phyloP scores from a whole-genome alignment of 805 yeast species.

The Scheffersomyces stipitis region DNA sequence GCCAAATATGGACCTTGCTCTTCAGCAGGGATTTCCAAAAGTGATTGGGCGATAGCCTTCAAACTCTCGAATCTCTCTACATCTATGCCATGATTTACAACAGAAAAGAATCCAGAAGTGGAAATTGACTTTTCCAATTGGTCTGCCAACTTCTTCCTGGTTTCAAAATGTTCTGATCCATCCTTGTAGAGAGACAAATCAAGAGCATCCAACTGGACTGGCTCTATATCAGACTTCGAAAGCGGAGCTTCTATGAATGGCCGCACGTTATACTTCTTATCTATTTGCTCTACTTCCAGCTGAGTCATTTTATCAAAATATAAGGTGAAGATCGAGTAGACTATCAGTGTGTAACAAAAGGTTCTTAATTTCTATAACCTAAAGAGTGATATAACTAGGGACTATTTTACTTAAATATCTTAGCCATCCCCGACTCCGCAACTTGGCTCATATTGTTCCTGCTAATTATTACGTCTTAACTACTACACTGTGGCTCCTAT shows the following conservation, averaged over 20 bases:
- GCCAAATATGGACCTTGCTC: slow-evolving; percentile 8
- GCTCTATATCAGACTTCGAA: slow-evolving; percentile 2
- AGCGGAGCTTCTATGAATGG: slow-evolving; percentile 9
- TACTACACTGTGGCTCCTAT: too few relatives aligned
- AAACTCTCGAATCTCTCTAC: slow-evolving; percentile 3
- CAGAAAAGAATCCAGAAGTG: slow-evolving; percentile 8
- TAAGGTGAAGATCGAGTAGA: too few relatives aligned
- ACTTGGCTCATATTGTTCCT: too few relatives aligned
- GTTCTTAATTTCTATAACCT: too few relatives aligned
- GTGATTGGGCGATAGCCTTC: slow-evolving; percentile 8
- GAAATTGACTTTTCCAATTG: slow-evolving; percentile 8
- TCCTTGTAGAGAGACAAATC: slow-evolving; percentile 8
- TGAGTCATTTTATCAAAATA: too few relatives aligned
- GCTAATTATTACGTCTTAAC: too few relatives aligned
- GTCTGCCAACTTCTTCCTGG: slow-evolving; percentile 6
- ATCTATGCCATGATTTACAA: slow-evolving; percentile 9
- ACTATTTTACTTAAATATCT: too few relatives aligned
- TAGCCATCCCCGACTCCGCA: too few relatives aligned
- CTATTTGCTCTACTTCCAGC: slow-evolving; percentile 2
- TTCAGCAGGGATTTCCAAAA: slow-evolving; percentile 9
- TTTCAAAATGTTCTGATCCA: slow-evolving; percentile 3
- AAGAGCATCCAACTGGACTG: slow-evolving; percentile 6
- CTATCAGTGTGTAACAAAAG: too few relatives aligned
- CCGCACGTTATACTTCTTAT: slow-evolving; percentile 8
- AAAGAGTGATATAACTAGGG: too few relatives aligned